Base-by-base conservation (phyloP, 1,284 basidiomycete genomes). In the Taiwanofungus camphoratus region DNA sequence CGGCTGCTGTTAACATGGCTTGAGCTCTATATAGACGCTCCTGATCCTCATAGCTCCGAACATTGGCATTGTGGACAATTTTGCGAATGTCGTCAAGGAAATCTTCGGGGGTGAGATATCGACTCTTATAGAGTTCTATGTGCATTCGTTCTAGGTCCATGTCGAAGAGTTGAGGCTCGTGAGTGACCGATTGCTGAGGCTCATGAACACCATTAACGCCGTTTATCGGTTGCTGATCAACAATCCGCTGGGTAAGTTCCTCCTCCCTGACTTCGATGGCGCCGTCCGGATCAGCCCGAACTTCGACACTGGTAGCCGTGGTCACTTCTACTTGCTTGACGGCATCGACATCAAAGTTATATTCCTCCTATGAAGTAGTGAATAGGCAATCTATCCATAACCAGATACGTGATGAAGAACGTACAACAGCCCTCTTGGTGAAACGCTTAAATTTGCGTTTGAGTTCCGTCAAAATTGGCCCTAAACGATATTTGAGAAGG, bases 401-500 rank as follows among this genome's bases (percentile, higher is more conserved):
- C 27, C 32, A 27, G 32, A 13, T 18, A 43, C 12, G 47, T 43
- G 26, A 37, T 4, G 37, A 36, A 20, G 34, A 24, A 73, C 81
- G 58, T 54, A 92, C 92, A 58, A 76, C 79, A 33, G 91, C 87
- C 32, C 78, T 71, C 61, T 92, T 88, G 0, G 82, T 89, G 58
- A 96, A 95, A 52, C 89, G 77, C 69, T 92, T 92, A 66, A 89
- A 95, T 67, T 95, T 94, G 60, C 92, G 81, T 68, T 92, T 92
- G 52, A 99, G 69, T 62, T 98, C 93, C 2, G 77, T 78, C 30
- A 98, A 67, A 38, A 98, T 86, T 0, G 90, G 88, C 0, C 90
- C 87, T 5, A 99, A 74, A 8, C 90, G 78, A 60, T 84, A 91
- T 61, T 91, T 91, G 56, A 99, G 71, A 55, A 95, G 69, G 40